Conservation (phyloP, 2,329 filamentous ascomycete genomes). For the Capronia epimyces region DNA sequence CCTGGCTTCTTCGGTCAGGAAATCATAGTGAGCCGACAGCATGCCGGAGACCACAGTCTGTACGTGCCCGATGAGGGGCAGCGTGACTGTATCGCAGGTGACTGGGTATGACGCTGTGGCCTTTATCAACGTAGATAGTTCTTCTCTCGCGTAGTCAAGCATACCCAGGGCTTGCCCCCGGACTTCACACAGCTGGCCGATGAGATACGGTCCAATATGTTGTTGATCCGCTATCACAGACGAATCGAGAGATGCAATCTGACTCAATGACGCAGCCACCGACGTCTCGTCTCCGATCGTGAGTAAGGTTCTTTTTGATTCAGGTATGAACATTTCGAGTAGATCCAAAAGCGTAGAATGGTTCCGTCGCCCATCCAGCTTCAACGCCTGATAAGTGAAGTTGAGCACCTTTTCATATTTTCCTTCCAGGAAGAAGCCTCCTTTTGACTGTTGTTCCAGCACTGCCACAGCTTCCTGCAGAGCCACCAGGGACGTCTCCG, state of each 20-base stretch:
- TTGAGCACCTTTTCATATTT: conserved; percentile 13
- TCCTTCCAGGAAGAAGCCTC: conserved; percentile 10
- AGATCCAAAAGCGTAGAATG: conserved; percentile 2
- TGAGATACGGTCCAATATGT: conserved; percentile 6
- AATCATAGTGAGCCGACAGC: conserved; percentile 11
- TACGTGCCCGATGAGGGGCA: conserved; percentile 3
- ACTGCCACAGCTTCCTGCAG: conserved; percentile 12
- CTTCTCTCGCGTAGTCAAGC: conserved; percentile 23
- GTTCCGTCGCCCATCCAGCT: not conserved
- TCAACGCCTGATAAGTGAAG: conserved; percentile 10
- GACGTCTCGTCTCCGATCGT: conserved; percentile 1
- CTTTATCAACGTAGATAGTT: conserved; percentile 14
- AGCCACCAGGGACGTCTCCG: conserved; percentile 7
- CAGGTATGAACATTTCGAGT: conserved; percentile 14
- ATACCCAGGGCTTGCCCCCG: conserved; percentile 20
- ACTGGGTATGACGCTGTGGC: conserved; percentile 5
- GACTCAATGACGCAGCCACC: conserved; percentile 7
- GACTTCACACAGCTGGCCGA: conserved; percentile 8
- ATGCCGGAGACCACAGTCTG: conserved; percentile 12
- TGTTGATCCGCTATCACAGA: conserved; percentile 1
- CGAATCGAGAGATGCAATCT: conserved; percentile 10
- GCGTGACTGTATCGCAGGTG: conserved; percentile 1
- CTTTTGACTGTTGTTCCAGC: conserved; percentile 12
- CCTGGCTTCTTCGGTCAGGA: conserved; percentile 13
- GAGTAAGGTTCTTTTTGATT: not conserved